Percentiles rank a stretch among this genome's conserved stretches.
Evolutionary conservation across 768 basidiomycete species (phyloP).

Genomic region (Lactifluus echinatus): DNA sequence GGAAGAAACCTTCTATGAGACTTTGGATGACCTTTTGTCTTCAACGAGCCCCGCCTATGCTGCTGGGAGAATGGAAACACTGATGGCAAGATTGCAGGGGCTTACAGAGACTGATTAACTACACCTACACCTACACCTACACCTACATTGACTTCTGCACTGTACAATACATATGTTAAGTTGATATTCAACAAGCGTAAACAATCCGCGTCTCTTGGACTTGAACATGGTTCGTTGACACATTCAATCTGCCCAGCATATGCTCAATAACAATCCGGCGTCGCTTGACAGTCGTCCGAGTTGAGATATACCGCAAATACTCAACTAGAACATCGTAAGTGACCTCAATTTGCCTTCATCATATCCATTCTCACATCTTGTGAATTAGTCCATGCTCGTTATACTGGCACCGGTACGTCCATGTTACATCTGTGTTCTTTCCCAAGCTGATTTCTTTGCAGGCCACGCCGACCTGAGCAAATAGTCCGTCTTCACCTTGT

Average conservation of each 20-base stretch:
- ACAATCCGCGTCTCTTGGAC: not conserved
- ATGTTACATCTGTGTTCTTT: not conserved
- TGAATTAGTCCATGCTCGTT: slow-evolving; percentile 79
- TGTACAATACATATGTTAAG: not conserved
- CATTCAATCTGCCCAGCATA: slow-evolving; percentile 1
- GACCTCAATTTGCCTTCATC: not conserved
- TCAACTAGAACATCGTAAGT: slow-evolving; percentile 87
- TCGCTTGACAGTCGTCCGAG: slow-evolving; percentile 63
- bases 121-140: too few relatives aligned
- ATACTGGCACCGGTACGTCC: slow-evolving; percentile 89
- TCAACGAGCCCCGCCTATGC: slow-evolving; percentile 10
- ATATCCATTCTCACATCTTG: slow-evolving; percentile 13
- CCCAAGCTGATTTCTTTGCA: slow-evolving; percentile 26
- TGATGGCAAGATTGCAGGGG: slow-evolving; percentile 7
- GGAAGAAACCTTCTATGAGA: slow-evolving; percentile 12
- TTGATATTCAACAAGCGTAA: not conserved
- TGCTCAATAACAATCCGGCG: not conserved
- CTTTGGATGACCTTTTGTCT: slow-evolving; percentile 17
- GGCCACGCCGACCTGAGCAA: slow-evolving; percentile 96
- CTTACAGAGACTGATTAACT: too few relatives aligned
- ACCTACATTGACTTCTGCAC: too few relatives aligned
- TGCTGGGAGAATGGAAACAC: not conserved
- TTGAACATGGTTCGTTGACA: slow-evolving; percentile 18
- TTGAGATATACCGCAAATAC: slow-evolving; percentile 94
- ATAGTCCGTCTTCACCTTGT: slow-evolving; percentile 48